Evolutionary conservation across 768 basidiomycete genomes (phyloP).

Genomic region (Boletus subcaerulescens): DNA sequence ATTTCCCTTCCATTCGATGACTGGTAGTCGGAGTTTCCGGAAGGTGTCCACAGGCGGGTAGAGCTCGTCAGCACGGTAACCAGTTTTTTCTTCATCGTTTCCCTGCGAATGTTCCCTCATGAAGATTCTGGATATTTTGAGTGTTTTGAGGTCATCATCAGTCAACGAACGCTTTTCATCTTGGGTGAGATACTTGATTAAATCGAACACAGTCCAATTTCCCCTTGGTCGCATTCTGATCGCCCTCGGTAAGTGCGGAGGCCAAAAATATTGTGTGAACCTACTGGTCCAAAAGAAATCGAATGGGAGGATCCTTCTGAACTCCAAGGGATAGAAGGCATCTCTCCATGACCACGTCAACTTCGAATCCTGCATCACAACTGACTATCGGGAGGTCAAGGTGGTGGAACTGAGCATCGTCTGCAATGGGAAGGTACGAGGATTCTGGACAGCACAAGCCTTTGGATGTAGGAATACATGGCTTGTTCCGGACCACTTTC

Average conservation of each 20-base stretch:
- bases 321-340: constrained; percentile 1
- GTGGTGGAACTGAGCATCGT: constrained; percentile 36
- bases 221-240: neutral
- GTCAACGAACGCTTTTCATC: neutral
- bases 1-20: constrained; percentile 78
- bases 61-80: constrained; percentile 64
- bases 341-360: neutral
- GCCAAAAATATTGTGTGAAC: neutral
- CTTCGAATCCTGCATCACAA: no score
- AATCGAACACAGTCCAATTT: neutral
- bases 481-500: constrained; percentile 28
- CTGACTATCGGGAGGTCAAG: neutral
- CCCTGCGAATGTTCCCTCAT: constrained; percentile 9
- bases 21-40: constrained; percentile 64
- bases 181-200: neutral
- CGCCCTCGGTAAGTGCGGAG: neutral
- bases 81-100: constrained; percentile 32
- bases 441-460: constrained; percentile 70
- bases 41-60: constrained; percentile 79
- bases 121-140: neutral
- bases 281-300: neutral
- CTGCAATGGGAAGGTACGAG: constrained; percentile 76
- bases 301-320: neutral
- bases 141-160: neutral
- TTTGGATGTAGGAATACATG: constrained; percentile 43